Conservation (phyloP, 805 yeast genomes). For the Starmera pachycereana region DNA sequence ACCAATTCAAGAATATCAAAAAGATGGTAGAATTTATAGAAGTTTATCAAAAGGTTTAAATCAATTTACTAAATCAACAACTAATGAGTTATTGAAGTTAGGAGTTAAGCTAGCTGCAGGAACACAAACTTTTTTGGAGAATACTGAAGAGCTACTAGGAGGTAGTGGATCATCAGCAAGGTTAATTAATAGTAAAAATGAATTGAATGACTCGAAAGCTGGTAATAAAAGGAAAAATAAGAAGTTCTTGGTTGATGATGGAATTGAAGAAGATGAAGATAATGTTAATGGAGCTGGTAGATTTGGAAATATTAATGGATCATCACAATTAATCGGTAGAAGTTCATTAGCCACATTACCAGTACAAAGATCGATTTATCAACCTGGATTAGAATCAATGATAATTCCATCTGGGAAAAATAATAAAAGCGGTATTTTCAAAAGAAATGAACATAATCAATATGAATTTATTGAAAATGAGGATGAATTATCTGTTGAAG, state of each 20-base stretch:
- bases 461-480: slow-evolving; percentile 2
- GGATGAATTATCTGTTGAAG: not conserved
- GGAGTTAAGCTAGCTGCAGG: slow-evolving; percentile 86
- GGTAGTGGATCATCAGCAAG: slow-evolving; percentile 57
- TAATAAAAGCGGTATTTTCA: too few species aligned
- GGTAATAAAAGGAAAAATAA: slow-evolving; percentile 8
- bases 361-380: slow-evolving; percentile 14
- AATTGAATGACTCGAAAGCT: slow-evolving; percentile 1
- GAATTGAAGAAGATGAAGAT: slow-evolving; percentile 17
- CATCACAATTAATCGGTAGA: slow-evolving; percentile 16
- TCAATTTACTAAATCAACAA: slow-evolving; percentile 65
- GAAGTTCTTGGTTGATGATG: slow-evolving; percentile 21
- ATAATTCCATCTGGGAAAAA: slow-evolving; percentile 3
- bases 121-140: slow-evolving; percentile 71
- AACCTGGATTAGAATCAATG: slow-evolving; percentile 18
- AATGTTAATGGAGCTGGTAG: slow-evolving; percentile 11
- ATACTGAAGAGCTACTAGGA: slow-evolving; percentile 69
- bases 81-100: slow-evolving; percentile 68
- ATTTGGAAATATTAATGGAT: slow-evolving; percentile 1
- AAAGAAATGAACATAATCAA: too few species aligned
- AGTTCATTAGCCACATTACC: slow-evolving; percentile 12
- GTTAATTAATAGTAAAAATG: slow-evolving; percentile 11
- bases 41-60: slow-evolving; percentile 68
- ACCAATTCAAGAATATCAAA: slow-evolving; percentile 64
- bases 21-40: slow-evolving; percentile 59